phyloP scores from a whole-genome alignment of 176 grass and related monocot species.

The Juncus effusus region DNA sequence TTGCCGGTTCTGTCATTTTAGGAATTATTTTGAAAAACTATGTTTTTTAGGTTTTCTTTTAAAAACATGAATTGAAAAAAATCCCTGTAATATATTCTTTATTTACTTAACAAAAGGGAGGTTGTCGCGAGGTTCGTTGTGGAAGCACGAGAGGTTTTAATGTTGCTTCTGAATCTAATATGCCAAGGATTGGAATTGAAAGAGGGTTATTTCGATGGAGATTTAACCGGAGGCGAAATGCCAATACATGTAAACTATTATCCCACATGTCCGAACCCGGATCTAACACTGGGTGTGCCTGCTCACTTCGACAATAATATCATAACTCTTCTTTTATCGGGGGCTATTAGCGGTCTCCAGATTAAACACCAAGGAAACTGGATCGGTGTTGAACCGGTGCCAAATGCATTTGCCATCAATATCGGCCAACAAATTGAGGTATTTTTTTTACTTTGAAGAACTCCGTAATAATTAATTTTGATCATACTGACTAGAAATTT shows the following conservation, averaged over 20 bases:
- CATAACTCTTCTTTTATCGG: slow-evolving; percentile 14
- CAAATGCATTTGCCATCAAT: slow-evolving; percentile 15
- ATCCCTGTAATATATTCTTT: background rate
- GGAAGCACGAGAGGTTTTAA: background rate
- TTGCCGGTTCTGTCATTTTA: no score
- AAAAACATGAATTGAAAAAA: no score
- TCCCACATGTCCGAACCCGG: slow-evolving; percentile 15
- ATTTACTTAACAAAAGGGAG: slow-evolving; percentile 5
- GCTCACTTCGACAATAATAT: slow-evolving; percentile 15
- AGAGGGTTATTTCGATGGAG: slow-evolving; percentile 13
- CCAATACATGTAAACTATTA: slow-evolving; percentile 15
- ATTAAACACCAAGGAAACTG: background rate
- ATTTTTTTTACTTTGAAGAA: background rate
- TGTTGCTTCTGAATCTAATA: slow-evolving; percentile 6
- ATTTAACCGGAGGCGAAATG: background rate
- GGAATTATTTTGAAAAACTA: no score
- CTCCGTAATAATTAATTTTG: background rate
- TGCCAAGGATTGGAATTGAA: slow-evolving; percentile 5
- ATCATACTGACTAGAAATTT: no score
- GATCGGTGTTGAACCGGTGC: background rate
- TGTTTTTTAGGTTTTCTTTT: no score
- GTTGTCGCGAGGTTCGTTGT: background rate
- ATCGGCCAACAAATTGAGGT: slow-evolving; percentile 17
- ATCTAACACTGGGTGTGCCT: slow-evolving; percentile 8
- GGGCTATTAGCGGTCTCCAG: slow-evolving; percentile 8